Conservation (phyloP, 1,284 basidiomycete genomes). For the Heliocybe sulcata region DNA sequence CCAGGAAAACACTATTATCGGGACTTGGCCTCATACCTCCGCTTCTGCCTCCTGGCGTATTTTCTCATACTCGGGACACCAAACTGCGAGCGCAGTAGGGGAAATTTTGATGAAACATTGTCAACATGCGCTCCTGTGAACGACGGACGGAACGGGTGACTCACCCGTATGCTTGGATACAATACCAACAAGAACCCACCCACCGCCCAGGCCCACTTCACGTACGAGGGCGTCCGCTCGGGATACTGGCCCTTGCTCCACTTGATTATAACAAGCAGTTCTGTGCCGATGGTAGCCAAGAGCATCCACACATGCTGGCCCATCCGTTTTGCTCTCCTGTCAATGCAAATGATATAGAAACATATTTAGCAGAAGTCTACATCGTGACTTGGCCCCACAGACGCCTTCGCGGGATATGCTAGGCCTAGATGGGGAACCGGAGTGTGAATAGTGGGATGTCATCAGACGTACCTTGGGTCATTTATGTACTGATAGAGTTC, state of each 20-base stretch:
- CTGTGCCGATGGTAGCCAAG: slow-evolving; percentile 74
- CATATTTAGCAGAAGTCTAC: slow-evolving; percentile 6
- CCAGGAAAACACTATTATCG: slow-evolving; percentile 9
- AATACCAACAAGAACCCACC: slow-evolving; percentile 50
- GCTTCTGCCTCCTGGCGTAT: slow-evolving; percentile 35
- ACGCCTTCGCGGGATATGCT: slow-evolving; percentile 1
- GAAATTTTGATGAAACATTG: background rate
- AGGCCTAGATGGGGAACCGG: background rate
- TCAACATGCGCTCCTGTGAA: background rate
- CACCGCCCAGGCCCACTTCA: slow-evolving; percentile 60
- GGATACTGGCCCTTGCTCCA: slow-evolving; percentile 71
- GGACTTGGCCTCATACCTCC: slow-evolving; percentile 26
- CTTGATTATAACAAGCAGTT: slow-evolving; percentile 66
- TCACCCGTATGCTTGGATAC: slow-evolving; percentile 63
- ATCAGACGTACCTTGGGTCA: slow-evolving; percentile 54
- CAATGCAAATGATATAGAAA: slow-evolving; percentile 6
- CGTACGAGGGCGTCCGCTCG: slow-evolving; percentile 50
- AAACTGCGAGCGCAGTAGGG: slow-evolving; percentile 32
- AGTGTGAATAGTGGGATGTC: slow-evolving; percentile 7
- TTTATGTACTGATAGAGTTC: slow-evolving; percentile 78
- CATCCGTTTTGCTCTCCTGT: slow-evolving; percentile 73
- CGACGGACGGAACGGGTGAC: slow-evolving; percentile 11
- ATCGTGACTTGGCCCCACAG: too few relatives aligned
- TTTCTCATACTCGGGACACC: slow-evolving; percentile 37
- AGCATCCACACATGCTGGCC: slow-evolving; percentile 82